Percentiles rank a stretch among this genome's conserved stretches.
Evolutionary conservation across 441 rosid genomes (phyloP).

Genomic region (Pelargonium citronellum): DNA sequence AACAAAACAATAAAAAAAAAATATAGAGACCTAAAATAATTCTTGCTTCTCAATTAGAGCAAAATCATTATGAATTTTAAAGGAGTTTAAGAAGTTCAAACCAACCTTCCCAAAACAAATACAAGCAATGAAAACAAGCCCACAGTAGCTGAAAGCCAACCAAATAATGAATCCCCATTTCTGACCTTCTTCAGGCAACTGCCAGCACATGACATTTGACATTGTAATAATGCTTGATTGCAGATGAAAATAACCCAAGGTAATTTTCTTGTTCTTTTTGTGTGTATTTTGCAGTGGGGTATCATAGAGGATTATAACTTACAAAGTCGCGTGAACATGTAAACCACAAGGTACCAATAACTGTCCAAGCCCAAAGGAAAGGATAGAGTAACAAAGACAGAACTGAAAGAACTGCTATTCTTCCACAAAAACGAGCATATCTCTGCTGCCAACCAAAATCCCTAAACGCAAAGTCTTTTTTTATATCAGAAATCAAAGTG

Average conservation of each 20-base stretch:
- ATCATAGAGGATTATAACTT: conserved; percentile 26
- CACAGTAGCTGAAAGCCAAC: conserved; percentile 94
- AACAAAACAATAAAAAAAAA: neutral
- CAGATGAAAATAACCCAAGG: conserved; percentile 1
- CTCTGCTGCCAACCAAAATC: conserved; percentile 98
- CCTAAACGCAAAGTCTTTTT: conserved; percentile 34
- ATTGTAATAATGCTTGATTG: conserved; percentile 11
- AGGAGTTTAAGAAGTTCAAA: conserved; percentile 1
- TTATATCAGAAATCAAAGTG: conserved; percentile 1
- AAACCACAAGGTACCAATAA: conserved; percentile 89
- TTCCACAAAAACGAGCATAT: conserved; percentile 83
- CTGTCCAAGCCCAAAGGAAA: conserved; percentile 96
- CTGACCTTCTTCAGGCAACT: conserved; percentile 94
- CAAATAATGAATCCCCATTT: conserved; percentile 98
- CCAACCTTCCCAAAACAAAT: conserved; percentile 76
- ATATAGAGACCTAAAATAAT: conserved; percentile 9
- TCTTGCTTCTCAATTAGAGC: neutral
- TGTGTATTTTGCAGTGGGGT: neutral
- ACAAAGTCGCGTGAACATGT: conserved; percentile 65
- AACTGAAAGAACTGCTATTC: conserved; percentile 74
- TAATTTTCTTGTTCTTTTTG: neutral
- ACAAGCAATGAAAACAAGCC: conserved; percentile 77
- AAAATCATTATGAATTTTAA: neutral
- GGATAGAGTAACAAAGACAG: conserved; percentile 80
- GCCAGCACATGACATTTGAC: conserved; percentile 18